Conservation (phyloP, 257 asterid genomes). For the Marsdenia floribunda region DNA sequence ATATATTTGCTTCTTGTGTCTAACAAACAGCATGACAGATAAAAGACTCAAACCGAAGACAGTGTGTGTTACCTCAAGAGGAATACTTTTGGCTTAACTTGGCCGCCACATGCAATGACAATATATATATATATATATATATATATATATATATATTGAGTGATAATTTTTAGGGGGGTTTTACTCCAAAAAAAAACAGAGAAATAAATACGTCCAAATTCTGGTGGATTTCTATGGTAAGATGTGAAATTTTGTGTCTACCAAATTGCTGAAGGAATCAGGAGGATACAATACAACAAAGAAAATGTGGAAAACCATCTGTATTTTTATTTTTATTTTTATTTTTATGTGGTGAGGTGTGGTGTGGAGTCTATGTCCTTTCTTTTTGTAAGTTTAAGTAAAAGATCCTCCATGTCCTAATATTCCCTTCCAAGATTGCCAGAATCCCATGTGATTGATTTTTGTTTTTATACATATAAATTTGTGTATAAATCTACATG, state of each 20-base stretch:
- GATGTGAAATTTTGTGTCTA: too few relatives aligned
- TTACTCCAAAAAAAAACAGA: too few relatives aligned
- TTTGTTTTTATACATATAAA: too few relatives aligned
- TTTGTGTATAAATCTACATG: too few relatives aligned
- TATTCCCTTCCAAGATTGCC: conserved; percentile 10
- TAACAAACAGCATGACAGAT: conserved; percentile 33
- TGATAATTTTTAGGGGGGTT: too few relatives aligned
- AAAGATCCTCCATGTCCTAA: not conserved
- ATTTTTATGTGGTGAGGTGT: too few relatives aligned
- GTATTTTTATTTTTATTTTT: not conserved
- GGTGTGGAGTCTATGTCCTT: conserved; percentile 9
- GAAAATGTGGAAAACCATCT: not conserved
- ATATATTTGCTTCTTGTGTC: conserved; percentile 13
- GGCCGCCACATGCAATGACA: conserved; percentile 31
- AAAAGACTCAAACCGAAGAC: conserved; percentile 41
- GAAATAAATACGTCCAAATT: too few relatives aligned
- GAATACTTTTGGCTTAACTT: conserved; percentile 51
- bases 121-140: too few relatives aligned
- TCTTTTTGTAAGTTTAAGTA: not conserved
- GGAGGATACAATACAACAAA: not conserved
- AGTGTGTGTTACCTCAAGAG: too few relatives aligned
- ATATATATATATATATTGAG: too few relatives aligned
- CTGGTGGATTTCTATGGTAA: too few relatives aligned
- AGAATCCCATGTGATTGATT: conserved; percentile 8
- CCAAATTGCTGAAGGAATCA: not conserved